Evolutionary conservation across 345 rosid species (phyloP), one percentile per base, ranked within the genome.

Genomic region (Dimocarpus longan): DNA sequence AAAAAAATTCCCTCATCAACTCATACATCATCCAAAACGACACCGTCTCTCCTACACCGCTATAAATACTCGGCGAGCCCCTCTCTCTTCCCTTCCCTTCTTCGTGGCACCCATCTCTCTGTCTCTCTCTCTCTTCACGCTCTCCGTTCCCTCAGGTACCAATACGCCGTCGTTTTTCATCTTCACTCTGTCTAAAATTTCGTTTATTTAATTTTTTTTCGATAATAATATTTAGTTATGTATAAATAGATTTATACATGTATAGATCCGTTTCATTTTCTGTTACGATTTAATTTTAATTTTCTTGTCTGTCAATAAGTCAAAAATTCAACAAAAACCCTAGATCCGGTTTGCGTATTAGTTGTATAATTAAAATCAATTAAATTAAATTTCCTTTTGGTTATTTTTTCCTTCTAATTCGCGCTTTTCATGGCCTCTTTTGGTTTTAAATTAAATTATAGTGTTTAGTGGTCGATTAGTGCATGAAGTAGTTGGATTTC

Each of bases 71-170:
- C 6, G 37, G 1, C 54, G 5, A 13, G 16, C 3, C 8, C 16
- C 2, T 1, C 0, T 1, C 1, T 10, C 0, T 10, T 0, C 2
- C 3, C 21, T 54, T 69, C 56, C 71, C 76, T 52, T 48, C 71
- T 21, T 71, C 74, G 88, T 78, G 90, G 88, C 81, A 59, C 16
- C 79, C 48, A 0, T 37, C 8, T 16, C 39, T 69, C 70, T 16
- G 28, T 69, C 70, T 44, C 24, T 71, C 85, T 70, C 56, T 71
- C 16, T 64, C 64, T 60, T 76, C 79, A 52, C 77, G 76, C 78
- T 69, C 74, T 81, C 60, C 78, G 70, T 78, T 83, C 80, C 74
- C 70, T 67, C 78, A 82, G 91, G 87, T 86, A 70, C 21, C 64
- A 18, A 8, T 2, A 9, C 39, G 26, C 83, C 0, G 68, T 46